Base-by-base conservation (phyloP, 768 basidiomycete genomes). In the Hirschioporus abietinus region DNA sequence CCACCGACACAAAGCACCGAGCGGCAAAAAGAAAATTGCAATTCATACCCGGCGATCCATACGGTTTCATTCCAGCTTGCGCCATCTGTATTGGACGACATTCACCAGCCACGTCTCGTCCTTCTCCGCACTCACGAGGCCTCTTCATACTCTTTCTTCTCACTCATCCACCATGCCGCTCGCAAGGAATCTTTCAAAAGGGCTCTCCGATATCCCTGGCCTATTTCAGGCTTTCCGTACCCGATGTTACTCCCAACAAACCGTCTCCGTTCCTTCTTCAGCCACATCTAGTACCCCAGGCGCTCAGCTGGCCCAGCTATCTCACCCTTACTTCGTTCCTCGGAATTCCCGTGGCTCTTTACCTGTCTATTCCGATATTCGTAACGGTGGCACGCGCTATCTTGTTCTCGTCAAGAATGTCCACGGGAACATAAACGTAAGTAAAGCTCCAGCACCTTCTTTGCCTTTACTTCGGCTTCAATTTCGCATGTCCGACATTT, bases 341-440 rank as follows among this genome's bases (percentile, higher is more conserved):
- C 84, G 91, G 68, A 92, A 90, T 75, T 75, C 83, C 61, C 81
- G 81, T 63, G 88, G 89, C 35, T 83, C 84, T 62, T 81, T 93
- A 34, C 91, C 91, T 59, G 89, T 93, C 26, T 92, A 92, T 75
- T 84, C 88, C 30, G 89, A 92, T 74, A 73, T 90, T 60, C 86
- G 88, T 68, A 91, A 89, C 74, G 85, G 77, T 34, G 84, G 88
- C 67, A 83, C 86, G 4, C 84, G 86, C 65, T 78, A 85, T 68
- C 78, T 84, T 36, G 76, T 89, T 59, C 80, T 83, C 60, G 81
- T 93, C 66, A 84, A 87, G 64, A 89, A 92, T 75, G 79, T 93
- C 9, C 82, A 91, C 66, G 92, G 91, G 23, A 81, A 85, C 68
- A 72, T 78, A 67, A 76, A 80, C 66, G 91, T 90, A 72, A 69